Percentiles rank a stretch among this genome's conserved stretches.
These are phyloP conservation scores for Ceratocystis huliohia DNA, from an alignment of 2,329 filamentous ascomycete genomes.

Conservation along the genomic window DNA sequence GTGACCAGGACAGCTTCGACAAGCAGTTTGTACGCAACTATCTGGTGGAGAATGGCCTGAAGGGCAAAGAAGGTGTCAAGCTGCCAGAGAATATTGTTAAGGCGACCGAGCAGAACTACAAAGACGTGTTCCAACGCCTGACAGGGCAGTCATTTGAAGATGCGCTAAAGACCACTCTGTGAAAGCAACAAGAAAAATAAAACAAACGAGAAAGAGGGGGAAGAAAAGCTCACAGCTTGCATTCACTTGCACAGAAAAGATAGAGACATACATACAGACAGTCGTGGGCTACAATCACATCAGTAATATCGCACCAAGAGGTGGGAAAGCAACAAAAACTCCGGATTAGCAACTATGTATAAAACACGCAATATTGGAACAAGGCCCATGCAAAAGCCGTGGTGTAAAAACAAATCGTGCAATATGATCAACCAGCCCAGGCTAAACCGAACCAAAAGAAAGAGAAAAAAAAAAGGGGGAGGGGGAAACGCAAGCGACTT, in stretches of 20 bases:
- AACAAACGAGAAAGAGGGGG: background rate
- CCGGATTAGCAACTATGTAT: conserved; percentile 5
- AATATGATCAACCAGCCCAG: conserved; percentile 11
- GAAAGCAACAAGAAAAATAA: background rate
- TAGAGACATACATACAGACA: background rate
- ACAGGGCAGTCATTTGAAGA: conserved; percentile 40
- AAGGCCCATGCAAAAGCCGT: background rate
- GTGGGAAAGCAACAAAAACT: conserved; percentile 5
- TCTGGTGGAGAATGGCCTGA: conserved; percentile 55
- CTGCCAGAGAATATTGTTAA: conserved; percentile 60
- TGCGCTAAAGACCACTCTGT: conserved; percentile 20
- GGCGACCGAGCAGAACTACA: conserved; percentile 60
- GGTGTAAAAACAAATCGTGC: conserved; percentile 4
- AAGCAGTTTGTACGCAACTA: conserved; percentile 80
- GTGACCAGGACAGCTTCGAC: conserved; percentile 72
- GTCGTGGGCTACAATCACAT: background rate
- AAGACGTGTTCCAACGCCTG: conserved; percentile 57
- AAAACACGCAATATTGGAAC: conserved; percentile 7
- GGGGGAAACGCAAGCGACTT: background rate
- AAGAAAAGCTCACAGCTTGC: background rate
- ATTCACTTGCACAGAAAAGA: background rate
- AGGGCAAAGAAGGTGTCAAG: conserved; percentile 25
- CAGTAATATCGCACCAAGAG: background rate
- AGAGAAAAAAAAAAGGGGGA: background rate
- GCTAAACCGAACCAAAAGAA: conserved; percentile 6